Evolutionary conservation across 345 rosid species (phyloP), one percentile per base, ranked within the genome.

Genomic region (Psidium friedrichsthalianum): DNA sequence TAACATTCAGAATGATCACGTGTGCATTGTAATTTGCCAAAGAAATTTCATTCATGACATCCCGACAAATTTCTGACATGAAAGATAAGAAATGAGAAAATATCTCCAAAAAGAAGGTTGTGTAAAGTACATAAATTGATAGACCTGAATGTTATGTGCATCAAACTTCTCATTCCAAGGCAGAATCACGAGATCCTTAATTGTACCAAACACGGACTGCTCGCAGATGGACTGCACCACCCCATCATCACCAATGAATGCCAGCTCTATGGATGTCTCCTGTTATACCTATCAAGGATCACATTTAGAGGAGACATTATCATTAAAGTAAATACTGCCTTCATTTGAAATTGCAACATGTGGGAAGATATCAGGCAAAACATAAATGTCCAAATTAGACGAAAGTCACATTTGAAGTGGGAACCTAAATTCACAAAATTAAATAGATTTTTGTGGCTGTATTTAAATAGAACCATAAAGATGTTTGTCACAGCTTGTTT

Each of bases 211-310:
- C 54, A 93, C 94, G 85, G 95, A 86, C 90, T 97, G 99, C 88
- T 96, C 99, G 74, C 97, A 94, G 36, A 96, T 89, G 53, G 99
- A 91, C 88, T 93, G 93, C 15, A 88, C 91, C 88, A 91, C 87
- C 84, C 99, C 99, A 82, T 96, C 99, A 85, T 92, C 94, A 42
- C 92, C 94, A 58, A 96, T 90, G 47, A 90, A 87, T 87, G 92
- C 98, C 93, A 98, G 89, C 87, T 98, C 99, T 86, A 98, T 92
- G 56, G 98, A 98, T 40, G 98, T 94, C 90, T 96, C 99, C 99
- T 96, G 92, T 89, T 86, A 18, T 51, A 85, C 82, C 49, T 51
- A 42, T 88, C 91, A 29, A 81, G 47, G 51, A 89, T 58, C 55
- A 78, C 36, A 84, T 44, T 86, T 10, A 64, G 78, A 86, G 36